Base-by-base conservation (phyloP, 352 stramenopile species). In the Phytophthora kernoviae region DNA sequence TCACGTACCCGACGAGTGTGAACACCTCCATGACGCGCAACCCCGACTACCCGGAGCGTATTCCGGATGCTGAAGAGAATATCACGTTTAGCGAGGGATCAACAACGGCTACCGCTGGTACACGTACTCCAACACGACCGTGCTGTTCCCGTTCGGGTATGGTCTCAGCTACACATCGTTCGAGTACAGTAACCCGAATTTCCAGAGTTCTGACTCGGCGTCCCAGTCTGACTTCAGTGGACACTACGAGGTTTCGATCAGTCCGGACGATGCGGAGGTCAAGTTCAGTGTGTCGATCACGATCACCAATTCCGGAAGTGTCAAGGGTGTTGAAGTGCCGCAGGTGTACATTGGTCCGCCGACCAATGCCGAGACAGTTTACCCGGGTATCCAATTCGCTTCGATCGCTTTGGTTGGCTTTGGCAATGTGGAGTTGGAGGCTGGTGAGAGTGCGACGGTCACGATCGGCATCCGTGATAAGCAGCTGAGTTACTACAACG, bases 41-140 rank as follows among this genome's bases (percentile, higher is more conserved):
- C 45, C 65, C 65, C 7, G 59, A 58, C 30, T 73, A 70, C 54
- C 54, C 59, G 12, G 65, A 62, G 59, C 65, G 65, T 22, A 32
- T 73, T 17, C 37, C 37, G 2, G 18, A 55, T 17, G 2, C 65
- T 53, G 14, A 55, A 59, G 40, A 65, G 57, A 70, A 73, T 59
- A 54, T 55, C 17, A 73, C 65, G 5, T 73, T 73, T 33, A 73
- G 65, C 17, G 65, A 73, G 45, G 65, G 65, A 4, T 73, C 27
- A 70, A 73, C 65, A 66, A 56, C 40, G 65, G 65, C 49, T 73
- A 73, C 54, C 65, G 65, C 45, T 73, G 65, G 65, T 73, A 70
- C 54, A 17, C 27, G 22, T 51, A 73, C 65, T 56, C 49, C 20
- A 73, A 70, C 59, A 62, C 49, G 54, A 73, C 53, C 37, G 65